Conservation (phyloP, 306 rosid genomes). For the Amphicarpaea edgeworthii region DNA sequence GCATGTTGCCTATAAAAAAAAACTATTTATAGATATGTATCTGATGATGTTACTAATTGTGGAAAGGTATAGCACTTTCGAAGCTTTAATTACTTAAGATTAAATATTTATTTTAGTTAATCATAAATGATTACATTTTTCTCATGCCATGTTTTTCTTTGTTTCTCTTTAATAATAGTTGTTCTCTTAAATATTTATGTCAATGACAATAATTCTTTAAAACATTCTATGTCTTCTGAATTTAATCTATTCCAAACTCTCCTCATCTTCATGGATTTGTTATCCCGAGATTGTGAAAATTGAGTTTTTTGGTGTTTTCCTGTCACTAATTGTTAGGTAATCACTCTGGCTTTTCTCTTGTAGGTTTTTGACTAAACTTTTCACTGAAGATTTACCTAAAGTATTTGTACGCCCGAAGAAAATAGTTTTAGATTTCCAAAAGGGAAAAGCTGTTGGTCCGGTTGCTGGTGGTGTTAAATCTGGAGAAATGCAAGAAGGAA, state of each 20-base stretch:
- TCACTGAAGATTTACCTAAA: slow-evolving; percentile 91
- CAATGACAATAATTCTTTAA: neutral
- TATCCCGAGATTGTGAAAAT: slow-evolving; percentile 18
- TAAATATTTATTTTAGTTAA: slow-evolving; percentile 26
- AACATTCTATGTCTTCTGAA: neutral
- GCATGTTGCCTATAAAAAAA: too few species aligned
- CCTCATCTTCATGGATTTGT: slow-evolving; percentile 28
- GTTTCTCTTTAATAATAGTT: slow-evolving; percentile 18
- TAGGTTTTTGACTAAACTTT: slow-evolving; percentile 98
- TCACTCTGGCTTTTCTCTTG: slow-evolving; percentile 32
- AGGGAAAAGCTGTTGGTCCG: slow-evolving; percentile 94
- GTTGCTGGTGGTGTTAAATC: slow-evolving; percentile 68
- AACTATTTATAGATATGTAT: slow-evolving; percentile 1
- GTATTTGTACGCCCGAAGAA: slow-evolving; percentile 97
- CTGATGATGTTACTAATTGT: slow-evolving; percentile 31
- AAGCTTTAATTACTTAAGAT: slow-evolving; percentile 24
- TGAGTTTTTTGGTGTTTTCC: neutral
- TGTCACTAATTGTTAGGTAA: slow-evolving; percentile 29
- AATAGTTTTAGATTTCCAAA: slow-evolving; percentile 95
- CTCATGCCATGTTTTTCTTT: neutral
- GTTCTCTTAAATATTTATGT: neutral
- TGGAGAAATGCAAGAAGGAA: slow-evolving; percentile 91
- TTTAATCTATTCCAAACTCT: slow-evolving; percentile 2
- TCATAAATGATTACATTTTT: neutral
- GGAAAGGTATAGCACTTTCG: slow-evolving; percentile 9